These are phyloP conservation scores for Wallacemonas sp. DNA, from an alignment of 208 protist species.

Conservation along the genomic window DNA sequence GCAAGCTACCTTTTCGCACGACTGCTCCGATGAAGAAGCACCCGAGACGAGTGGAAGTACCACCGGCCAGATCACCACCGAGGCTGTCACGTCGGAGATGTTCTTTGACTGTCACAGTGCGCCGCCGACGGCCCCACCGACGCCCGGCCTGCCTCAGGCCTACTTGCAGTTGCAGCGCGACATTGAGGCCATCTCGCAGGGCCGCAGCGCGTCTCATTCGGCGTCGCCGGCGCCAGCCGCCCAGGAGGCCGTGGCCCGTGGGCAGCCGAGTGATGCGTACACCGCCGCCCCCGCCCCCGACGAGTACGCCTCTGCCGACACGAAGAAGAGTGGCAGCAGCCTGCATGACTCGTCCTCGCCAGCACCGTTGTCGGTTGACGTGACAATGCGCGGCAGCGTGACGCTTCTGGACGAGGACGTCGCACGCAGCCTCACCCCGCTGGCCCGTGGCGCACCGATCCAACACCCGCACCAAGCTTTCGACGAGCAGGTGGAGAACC, in stretches of 20 bases:
- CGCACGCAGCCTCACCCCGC: slow-evolving; percentile 8
- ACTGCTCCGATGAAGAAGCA: slow-evolving; percentile 8
- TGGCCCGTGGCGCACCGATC: slow-evolving; percentile 16
- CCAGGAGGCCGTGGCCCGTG: too few species aligned
- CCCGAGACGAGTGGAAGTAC: not conserved
- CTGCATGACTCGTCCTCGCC: not conserved
- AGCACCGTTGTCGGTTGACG: not conserved
- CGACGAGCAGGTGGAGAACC: not conserved
- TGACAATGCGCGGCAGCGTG: slow-evolving; percentile 28
- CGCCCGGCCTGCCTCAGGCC: slow-evolving; percentile 28
- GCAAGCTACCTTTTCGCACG: slow-evolving; percentile 27
- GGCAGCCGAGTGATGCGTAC: not conserved
- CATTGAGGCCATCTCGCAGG: slow-evolving; percentile 38
- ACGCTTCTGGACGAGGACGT: slow-evolving; percentile 21
- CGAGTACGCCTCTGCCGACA: too few species aligned
- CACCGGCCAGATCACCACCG: not conserved
- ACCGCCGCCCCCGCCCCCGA: not conserved
- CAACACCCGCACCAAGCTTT: slow-evolving; percentile 40
- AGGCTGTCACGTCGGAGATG: slow-evolving; percentile 26
- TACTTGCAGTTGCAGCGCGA: slow-evolving; percentile 47
- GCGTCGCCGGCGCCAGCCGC: slow-evolving; percentile 1
- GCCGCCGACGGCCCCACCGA: slow-evolving; percentile 24
- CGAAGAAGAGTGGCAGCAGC: too few species aligned
- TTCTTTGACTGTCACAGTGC: slow-evolving; percentile 63
- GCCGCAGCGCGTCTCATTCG: slow-evolving; percentile 25